A percentile compares a stretch with the other conserved stretches of the same genome.
Evolutionary conservation across 805 yeast species (phyloP).

Genomic region (Peterozyma toletana): DNA sequence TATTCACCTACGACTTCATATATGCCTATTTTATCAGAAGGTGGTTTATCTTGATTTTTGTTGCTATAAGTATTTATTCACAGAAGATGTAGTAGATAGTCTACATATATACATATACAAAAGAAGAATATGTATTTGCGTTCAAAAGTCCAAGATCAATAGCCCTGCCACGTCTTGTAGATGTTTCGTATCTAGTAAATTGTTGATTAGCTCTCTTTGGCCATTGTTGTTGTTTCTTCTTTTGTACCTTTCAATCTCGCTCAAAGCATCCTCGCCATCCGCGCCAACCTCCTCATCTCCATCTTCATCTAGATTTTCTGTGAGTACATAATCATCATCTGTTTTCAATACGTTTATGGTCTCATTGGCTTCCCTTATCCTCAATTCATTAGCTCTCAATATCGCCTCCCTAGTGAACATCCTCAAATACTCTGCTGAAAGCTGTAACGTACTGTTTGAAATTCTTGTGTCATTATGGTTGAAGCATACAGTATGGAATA

Average conservation of each 20-base stretch:
- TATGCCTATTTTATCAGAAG: too few relatives aligned
- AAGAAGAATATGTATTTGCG: neutral
- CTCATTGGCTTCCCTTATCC: constrained; percentile 20
- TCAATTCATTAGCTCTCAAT: constrained; percentile 46
- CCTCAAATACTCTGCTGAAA: constrained; percentile 46
- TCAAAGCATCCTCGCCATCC: constrained; percentile 5
- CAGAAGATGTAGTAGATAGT: too few relatives aligned
- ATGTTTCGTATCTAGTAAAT: constrained; percentile 45
- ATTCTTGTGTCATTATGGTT: constrained; percentile 37
- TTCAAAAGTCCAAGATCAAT: constrained; percentile 46
- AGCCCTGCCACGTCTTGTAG: constrained; percentile 50
- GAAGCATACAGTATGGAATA: constrained; percentile 46
- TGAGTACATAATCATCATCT: neutral
- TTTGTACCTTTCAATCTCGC: neutral
- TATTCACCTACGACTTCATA: constrained; percentile 7
- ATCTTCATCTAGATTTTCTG: constrained; percentile 6
- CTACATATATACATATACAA: too few relatives aligned
- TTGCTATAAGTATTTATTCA: too few relatives aligned
- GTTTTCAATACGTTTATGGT: constrained; percentile 11
- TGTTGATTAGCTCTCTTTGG: constrained; percentile 12
- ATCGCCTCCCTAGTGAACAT: constrained; percentile 56
- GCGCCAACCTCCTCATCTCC: constrained; percentile 12
- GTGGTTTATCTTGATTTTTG: too few relatives aligned
- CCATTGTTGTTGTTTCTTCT: constrained; percentile 5
- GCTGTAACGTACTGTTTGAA: constrained; percentile 37